Base-by-base conservation (phyloP, 2,329 filamentous ascomycete species). In the Myotisia sp. region DNA sequence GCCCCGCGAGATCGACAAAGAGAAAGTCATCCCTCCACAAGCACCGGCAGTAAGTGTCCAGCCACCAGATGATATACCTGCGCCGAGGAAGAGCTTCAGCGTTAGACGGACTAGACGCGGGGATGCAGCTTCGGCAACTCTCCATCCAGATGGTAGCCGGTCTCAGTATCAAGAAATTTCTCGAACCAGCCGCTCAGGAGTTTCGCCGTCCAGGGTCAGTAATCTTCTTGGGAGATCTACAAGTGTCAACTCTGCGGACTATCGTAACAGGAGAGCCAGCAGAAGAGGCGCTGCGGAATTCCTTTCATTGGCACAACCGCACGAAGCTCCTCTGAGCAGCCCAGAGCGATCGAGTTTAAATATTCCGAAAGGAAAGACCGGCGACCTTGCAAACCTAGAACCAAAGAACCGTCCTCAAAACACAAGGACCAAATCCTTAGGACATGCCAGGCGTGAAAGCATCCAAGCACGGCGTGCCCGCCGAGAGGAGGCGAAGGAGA, bases 161-260 rank as follows among this genome's bases (percentile, higher is more conserved):
- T 71, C 76, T 21, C 79, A 85, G 39, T 79, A 86, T 44, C 74
- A 77, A 39, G 83, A 87, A 39, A 67, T 92, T 9, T 68, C 92
- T 8, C 79, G 78, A 39, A 80, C 84, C 0, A 80, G 81, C 1
- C 58, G 69, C 42, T 71, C 76, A 5, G 67, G 70, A 13, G 76
- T 74, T 24, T 71, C 55, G 34, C 60, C 62, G 31, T 65, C 74
- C 13, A 69, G 71, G 28, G 69, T 70, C 34, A 75, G 71, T 30
- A 79, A 79, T 45, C 76, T 75, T 6, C 64, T 94, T 12, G 83
- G 82, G 22, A 73, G 87, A 42, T 93, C 85, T 5, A 85, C 87
- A 6, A 94, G 86, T 51, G 86, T 94, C 36, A 92, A 86, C 49
- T 90, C 83, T 2, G 83, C 79, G 18, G 85, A 92, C 42, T 75